Evolutionary conservation across 1,139 yeast species (phyloP), one percentile per base, ranked within the genome.

Genomic region (Nakaseomyces delphensis): DNA sequence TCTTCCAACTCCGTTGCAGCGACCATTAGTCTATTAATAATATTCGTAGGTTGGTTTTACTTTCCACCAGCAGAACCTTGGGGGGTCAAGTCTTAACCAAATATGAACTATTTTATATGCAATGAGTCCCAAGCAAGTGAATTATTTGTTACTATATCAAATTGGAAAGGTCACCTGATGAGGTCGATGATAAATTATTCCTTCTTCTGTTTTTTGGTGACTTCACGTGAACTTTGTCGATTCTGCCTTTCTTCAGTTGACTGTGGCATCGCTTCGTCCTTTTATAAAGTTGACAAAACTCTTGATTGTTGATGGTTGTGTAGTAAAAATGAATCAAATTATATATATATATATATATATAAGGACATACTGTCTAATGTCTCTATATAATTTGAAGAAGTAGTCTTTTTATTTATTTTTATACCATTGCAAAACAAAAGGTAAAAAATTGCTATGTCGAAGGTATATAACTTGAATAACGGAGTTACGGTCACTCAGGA

Each of bases 401-500:
- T n/a, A n/a, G n/a, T 21, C 3, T 21, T 21, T 21, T 11, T 27
- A 11, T 29, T 7, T 16, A 29, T 29, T 7, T 14, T 8, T 29
- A 14, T 16, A 15, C 15, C 15, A 14, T 14, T n/a, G 14, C 14
- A 15, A 19, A 15, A 14, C 13, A 14, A 27, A 8, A 9, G 10
- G 13, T 20, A 7, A 24, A 38, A 11, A 23, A 23, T 23, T 10
- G 10, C 25, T 6, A 44, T 37, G 46, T 36, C 41, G 27, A 44
- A 42, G 23, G 23, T 42, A 2, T 55, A 49, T 31, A 27, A 38
- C 13, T 48, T 57, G 39, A 55, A 56, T 41, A 54, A 54, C 35
- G 58, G 49, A 4, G 43, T 68, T 9, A 48, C 55, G 11, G 56
- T 73, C n/a, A 64, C 76, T 0, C 64, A 68, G 38, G 70, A 67